Evolutionary conservation across 805 yeast genomes (phyloP).

Genomic region (Nakazawaea ambrosiae): DNA sequence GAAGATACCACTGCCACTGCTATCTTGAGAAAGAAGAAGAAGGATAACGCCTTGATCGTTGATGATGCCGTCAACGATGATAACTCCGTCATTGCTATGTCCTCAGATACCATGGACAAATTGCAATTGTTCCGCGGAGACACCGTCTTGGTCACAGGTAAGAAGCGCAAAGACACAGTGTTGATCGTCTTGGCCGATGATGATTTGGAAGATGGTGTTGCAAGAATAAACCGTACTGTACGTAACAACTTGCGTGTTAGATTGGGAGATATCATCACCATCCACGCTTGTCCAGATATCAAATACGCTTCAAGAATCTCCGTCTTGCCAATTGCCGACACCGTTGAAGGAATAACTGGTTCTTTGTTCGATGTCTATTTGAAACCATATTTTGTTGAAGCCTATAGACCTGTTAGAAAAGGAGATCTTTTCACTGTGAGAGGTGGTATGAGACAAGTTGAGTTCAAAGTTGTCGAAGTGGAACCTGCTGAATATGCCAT

Average conservation of each 20-base stretch:
- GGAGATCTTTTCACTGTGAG: slow-evolving; percentile 95
- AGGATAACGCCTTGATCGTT: slow-evolving; percentile 88
- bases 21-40: slow-evolving; percentile 93
- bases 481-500: slow-evolving; percentile 97
- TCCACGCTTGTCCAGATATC: slow-evolving; percentile 97
- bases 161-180: slow-evolving; percentile 96
- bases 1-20: slow-evolving; percentile 82
- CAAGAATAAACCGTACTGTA: slow-evolving; percentile 90
- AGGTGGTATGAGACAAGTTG: slow-evolving; percentile 99
- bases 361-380: slow-evolving; percentile 91
- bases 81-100: slow-evolving; percentile 92
- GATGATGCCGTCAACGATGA: slow-evolving; percentile 98
- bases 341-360: slow-evolving; percentile 97
- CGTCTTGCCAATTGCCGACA: slow-evolving; percentile 94
- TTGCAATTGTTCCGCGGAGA: slow-evolving; percentile 96
- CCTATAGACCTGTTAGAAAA: slow-evolving; percentile 96
- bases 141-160: slow-evolving; percentile 94
- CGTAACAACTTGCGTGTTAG: slow-evolving; percentile 92
- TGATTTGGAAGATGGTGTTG: slow-evolving; percentile 92
- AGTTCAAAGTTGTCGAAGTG: slow-evolving; percentile 95
- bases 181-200: slow-evolving; percentile 94
- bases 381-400: slow-evolving; percentile 98
- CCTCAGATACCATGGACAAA: slow-evolving; percentile 91
- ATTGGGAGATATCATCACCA: slow-evolving; percentile 84
- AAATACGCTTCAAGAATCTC: slow-evolving; percentile 94